Conservation (phyloP, 176 grass and related monocot species). For the Calamus simplicifolius region DNA sequence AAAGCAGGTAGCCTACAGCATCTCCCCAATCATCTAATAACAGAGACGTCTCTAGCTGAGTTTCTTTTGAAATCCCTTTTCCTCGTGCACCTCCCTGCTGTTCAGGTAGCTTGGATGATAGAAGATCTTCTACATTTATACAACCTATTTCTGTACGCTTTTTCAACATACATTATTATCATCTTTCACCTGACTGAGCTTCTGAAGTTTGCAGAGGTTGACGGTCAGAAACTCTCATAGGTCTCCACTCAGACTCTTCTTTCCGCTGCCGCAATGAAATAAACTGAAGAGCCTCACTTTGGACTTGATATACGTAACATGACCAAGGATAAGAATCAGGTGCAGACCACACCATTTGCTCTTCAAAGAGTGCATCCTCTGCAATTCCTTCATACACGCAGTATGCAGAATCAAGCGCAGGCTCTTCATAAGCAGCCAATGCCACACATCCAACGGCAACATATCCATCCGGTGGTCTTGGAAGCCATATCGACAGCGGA, state of each 20-base stretch:
- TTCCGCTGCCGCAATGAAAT: conserved; percentile 64
- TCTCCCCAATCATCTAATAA: too few relatives aligned
- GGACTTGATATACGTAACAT: conserved; percentile 85
- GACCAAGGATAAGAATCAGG: conserved; percentile 84
- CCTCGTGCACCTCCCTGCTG: too few relatives aligned
- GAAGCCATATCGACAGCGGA: conserved; percentile 77
- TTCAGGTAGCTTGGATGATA: too few relatives aligned
- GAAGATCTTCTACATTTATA: too few relatives aligned
- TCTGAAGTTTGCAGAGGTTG: conserved; percentile 15
- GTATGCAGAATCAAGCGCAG: conserved; percentile 40
- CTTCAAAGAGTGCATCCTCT: conserved; percentile 69
- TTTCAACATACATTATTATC: too few relatives aligned
- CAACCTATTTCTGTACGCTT: too few relatives aligned
- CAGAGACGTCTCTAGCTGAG: too few relatives aligned
- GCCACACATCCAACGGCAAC: conserved; percentile 72
- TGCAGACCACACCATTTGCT: conserved; percentile 70
- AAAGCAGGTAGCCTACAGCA: too few relatives aligned
- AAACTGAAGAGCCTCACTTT: conserved; percentile 64
- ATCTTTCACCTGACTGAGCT: neutral
- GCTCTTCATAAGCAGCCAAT: conserved; percentile 56
- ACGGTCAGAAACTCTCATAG: conserved; percentile 42
- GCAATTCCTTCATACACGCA: conserved; percentile 45
- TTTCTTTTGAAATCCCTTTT: too few relatives aligned
- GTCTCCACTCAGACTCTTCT: conserved; percentile 48
- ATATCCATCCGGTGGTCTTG: conserved; percentile 74